These are phyloP conservation scores for Pseudohyphozyma bogoriensis DNA, from an alignment of 768 basidiomycete genomes.

Conservation along the genomic window DNA sequence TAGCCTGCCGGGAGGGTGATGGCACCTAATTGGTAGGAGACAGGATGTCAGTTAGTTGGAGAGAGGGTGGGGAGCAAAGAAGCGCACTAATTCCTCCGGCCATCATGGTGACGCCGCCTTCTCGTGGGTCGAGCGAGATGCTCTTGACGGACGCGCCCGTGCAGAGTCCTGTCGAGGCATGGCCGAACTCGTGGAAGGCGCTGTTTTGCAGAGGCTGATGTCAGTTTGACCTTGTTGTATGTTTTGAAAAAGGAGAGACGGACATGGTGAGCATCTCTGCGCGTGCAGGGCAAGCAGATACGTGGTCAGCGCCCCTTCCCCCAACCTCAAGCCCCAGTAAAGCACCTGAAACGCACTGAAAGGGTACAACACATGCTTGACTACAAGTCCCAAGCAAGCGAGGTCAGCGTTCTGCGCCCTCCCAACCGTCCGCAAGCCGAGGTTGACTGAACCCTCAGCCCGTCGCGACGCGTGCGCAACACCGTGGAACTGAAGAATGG, in stretches of 20 bases:
- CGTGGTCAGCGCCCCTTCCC: no score
- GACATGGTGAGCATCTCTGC: neutral
- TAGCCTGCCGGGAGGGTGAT: constrained; percentile 28
- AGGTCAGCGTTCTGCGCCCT: no score
- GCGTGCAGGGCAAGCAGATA: neutral
- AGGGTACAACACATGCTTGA: constrained; percentile 11
- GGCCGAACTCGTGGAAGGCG: constrained; percentile 23
- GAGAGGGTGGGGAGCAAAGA: neutral
- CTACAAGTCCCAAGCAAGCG: no score
- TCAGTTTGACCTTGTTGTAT: neutral
- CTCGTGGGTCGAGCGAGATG: constrained; percentile 47
- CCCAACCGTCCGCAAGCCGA: no score
- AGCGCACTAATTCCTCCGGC: constrained; percentile 57
- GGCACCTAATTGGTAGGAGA: neutral
- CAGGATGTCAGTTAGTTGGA: neutral
- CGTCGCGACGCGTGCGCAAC: no score
- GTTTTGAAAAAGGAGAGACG: no score
- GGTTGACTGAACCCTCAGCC: no score
- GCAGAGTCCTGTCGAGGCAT: constrained; percentile 16
- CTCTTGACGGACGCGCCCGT: constrained; percentile 27
- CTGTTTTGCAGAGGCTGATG: constrained; percentile 2
- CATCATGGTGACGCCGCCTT: constrained; percentile 70
- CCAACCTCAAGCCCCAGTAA: neutral
- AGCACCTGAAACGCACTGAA: constrained; percentile 2
- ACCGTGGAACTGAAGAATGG: no score